phyloP scores from a whole-genome alignment of 2,329 filamentous ascomycete species.

The Penicillium rolfsii region DNA sequence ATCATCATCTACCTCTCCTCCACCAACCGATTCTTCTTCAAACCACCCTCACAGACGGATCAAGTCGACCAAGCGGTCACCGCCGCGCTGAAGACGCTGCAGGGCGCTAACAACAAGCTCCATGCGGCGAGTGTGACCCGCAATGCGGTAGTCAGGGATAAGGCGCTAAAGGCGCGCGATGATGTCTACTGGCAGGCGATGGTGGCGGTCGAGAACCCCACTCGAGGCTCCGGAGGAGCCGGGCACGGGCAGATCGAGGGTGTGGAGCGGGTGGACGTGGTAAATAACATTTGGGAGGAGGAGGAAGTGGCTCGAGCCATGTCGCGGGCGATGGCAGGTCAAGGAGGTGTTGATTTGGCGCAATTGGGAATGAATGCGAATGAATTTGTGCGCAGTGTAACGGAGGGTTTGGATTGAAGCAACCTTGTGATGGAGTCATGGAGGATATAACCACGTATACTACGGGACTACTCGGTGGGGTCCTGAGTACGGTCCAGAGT shows the following conservation, averaged over 20 bases:
- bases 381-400: slow-evolving; percentile 50
- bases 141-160: slow-evolving; percentile 78
- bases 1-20: slow-evolving; percentile 72
- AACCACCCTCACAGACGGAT: slow-evolving; percentile 63
- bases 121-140: slow-evolving; percentile 73
- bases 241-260: slow-evolving; percentile 67
- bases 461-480: too few species aligned
- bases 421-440: too few species aligned
- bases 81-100: slow-evolving; percentile 58
- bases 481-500: not conserved
- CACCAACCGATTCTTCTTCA: slow-evolving; percentile 77
- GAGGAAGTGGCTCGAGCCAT: slow-evolving; percentile 64
- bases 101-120: slow-evolving; percentile 66
- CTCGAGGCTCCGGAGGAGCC: slow-evolving; percentile 65
- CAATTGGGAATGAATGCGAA: slow-evolving; percentile 47
- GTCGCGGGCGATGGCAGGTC: slow-evolving; percentile 75
- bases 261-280: slow-evolving; percentile 62
- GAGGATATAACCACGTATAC: not conserved
- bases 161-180: slow-evolving; percentile 65
- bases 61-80: slow-evolving; percentile 62
- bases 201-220: slow-evolving; percentile 61
- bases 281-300: slow-evolving; percentile 70
- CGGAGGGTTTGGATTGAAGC: slow-evolving; percentile 42
- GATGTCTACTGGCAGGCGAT: slow-evolving; percentile 72
- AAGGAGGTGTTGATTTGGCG: slow-evolving; percentile 46